A percentile compares a stretch with the other conserved stretches of the same genome.
phyloP scores from a whole-genome alignment of 2,329 filamentous ascomycete genomes.

The Cladorrhinum sp. region DNA sequence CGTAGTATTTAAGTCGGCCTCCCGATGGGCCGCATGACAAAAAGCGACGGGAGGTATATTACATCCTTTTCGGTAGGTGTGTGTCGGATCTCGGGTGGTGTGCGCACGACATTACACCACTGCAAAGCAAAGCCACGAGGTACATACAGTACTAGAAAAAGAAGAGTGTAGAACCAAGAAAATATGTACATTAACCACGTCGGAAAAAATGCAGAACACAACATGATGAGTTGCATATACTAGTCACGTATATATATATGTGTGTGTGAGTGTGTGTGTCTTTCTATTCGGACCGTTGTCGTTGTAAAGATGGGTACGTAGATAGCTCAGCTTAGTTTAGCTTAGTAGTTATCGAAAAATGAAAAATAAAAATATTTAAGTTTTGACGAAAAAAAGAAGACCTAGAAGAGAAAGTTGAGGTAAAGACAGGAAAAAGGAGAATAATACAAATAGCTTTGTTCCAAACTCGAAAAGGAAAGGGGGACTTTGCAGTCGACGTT shows the following conservation, averaged over 20 bases:
- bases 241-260: too few relatives aligned
- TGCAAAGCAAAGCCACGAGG: not conserved
- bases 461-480: not conserved
- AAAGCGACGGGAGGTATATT: too few relatives aligned
- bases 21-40: not conserved
- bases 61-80: not conserved
- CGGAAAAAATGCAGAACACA: too few relatives aligned
- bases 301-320: too few relatives aligned
- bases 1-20: not conserved
- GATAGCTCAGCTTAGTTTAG: not conserved
- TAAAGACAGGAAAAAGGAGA: too few relatives aligned
- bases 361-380: not conserved
- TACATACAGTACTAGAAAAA: not conserved
- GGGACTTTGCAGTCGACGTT: not conserved
- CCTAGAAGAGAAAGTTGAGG: too few relatives aligned
- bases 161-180: too few relatives aligned
- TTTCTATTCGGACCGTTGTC: not conserved
- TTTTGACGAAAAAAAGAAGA: not conserved
- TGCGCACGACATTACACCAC: too few relatives aligned
- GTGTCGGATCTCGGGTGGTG: not conserved
- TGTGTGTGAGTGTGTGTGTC: not conserved
- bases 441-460: too few relatives aligned
- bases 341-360: too few relatives aligned
- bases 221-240: too few relatives aligned
- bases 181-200: too few relatives aligned